Conservation (phyloP, 768 basidiomycete species). For the Rhizopogon roseolus region DNA sequence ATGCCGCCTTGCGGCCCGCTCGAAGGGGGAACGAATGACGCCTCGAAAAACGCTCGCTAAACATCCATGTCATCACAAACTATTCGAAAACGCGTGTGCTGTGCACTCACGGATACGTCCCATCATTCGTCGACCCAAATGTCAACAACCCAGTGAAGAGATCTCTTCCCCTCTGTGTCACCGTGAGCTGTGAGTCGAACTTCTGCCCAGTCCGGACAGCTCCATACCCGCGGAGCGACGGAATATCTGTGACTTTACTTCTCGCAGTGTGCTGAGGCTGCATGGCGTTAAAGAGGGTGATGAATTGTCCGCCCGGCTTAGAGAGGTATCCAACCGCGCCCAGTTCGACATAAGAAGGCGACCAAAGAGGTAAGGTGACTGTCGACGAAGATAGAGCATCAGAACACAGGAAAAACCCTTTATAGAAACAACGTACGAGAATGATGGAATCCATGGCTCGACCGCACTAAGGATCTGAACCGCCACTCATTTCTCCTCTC, state of each 20-base stretch:
- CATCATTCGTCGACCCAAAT: conserved; percentile 34
- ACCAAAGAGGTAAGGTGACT: conserved; percentile 66
- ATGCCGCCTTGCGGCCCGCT: conserved; percentile 60
- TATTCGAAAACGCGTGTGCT: conserved; percentile 36
- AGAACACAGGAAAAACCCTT: no score
- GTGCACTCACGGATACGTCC: conserved; percentile 40
- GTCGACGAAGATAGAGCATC: neutral
- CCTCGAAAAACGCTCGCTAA: conserved; percentile 37
- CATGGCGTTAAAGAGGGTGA: conserved; percentile 64
- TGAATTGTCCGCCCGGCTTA: conserved; percentile 56
- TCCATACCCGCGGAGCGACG: conserved; percentile 58
- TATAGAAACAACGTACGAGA: conserved; percentile 42
- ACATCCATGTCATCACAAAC: conserved; percentile 35
- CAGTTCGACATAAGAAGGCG: conserved; percentile 49
- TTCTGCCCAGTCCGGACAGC: conserved; percentile 33
- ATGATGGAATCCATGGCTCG: conserved; percentile 66
- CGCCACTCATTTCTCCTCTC: conserved; percentile 56
- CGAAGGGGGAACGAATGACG: conserved; percentile 54
- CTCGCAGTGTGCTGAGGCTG: conserved; percentile 39
- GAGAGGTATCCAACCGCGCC: conserved; percentile 70
- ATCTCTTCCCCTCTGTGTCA: conserved; percentile 53
- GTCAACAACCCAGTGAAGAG: conserved; percentile 45
- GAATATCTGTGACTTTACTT: conserved; percentile 38
- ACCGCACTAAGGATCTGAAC: conserved; percentile 50
- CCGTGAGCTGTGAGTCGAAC: conserved; percentile 45